Evolutionary conservation across 2,329 filamentous ascomycete genomes (phyloP).

Genomic region (Aspergillaceae sp.): DNA sequence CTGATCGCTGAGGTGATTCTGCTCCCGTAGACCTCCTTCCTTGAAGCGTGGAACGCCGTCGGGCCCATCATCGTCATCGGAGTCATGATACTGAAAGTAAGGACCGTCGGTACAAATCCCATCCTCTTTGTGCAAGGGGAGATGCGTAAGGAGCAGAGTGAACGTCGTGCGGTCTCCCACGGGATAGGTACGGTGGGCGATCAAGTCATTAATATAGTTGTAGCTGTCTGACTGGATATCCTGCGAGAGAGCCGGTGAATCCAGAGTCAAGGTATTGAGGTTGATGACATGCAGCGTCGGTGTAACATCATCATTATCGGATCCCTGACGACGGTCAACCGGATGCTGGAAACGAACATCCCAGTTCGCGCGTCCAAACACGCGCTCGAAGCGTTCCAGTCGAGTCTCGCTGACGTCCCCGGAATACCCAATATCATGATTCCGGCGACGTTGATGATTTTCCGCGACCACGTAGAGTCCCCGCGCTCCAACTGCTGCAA

Average conservation of each 20-base stretch:
- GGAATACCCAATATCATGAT: constrained; percentile 94
- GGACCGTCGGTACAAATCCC: constrained; percentile 80
- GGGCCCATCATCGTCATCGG: constrained; percentile 55
- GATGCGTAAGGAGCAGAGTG: constrained; percentile 82
- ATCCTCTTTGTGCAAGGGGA: constrained; percentile 74
- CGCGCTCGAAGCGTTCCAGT: constrained; percentile 69
- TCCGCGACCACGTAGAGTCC: constrained; percentile 58
- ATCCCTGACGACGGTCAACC: too few species aligned
- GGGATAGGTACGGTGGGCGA: constrained; percentile 47
- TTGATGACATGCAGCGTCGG: constrained; percentile 72
- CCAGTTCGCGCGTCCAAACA: constrained; percentile 86
- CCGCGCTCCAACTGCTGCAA: constrained; percentile 21
- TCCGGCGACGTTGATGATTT: constrained; percentile 81
- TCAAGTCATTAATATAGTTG: constrained; percentile 56
- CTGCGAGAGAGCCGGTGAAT: constrained; percentile 63
- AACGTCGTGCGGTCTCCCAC: constrained; percentile 58
- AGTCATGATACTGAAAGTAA: constrained; percentile 68
- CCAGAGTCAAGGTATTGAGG: constrained; percentile 89
- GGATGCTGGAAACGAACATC: constrained; percentile 65
- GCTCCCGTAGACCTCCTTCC: constrained; percentile 58
- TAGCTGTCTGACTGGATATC: constrained; percentile 70
- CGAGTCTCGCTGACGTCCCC: constrained; percentile 75
- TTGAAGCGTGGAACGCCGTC: constrained; percentile 28
- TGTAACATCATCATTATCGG: constrained; percentile 2
- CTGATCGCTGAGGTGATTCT: constrained; percentile 74